Evolutionary conservation across 2,329 filamentous ascomycete genomes (phyloP).

Genomic region (Juglanconis oblonga): DNA sequence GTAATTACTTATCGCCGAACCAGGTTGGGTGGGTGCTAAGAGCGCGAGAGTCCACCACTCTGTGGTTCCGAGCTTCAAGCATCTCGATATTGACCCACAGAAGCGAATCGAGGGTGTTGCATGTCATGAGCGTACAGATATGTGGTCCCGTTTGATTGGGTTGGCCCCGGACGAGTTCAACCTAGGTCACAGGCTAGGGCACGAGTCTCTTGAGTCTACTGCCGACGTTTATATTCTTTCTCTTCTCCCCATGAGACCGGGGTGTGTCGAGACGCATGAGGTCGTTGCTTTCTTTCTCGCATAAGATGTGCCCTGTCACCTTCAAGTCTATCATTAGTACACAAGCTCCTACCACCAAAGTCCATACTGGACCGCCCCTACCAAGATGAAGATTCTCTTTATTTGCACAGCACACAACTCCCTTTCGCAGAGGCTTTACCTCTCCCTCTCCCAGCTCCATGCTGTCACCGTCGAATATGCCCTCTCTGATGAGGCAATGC

Average conservation of each 20-base stretch:
- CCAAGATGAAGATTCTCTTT: constrained; percentile 31
- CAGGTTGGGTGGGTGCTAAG: background rate
- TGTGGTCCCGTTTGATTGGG: background rate
- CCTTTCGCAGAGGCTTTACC: constrained; percentile 37
- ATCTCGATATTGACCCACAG: background rate
- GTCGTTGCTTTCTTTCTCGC: no score
- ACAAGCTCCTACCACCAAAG: background rate
- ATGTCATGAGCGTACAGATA: background rate
- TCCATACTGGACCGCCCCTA: background rate
- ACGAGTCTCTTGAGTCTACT: background rate
- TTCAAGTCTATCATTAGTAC: no score
- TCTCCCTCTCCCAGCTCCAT: constrained; percentile 33
- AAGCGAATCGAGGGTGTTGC: background rate
- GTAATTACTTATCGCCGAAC: background rate
- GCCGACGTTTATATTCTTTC: background rate
- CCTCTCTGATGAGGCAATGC: constrained; percentile 30
- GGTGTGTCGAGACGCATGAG: no score
- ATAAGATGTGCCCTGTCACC: no score
- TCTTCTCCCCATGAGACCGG: background rate
- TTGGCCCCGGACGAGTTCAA: background rate
- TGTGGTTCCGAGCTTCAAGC: background rate
- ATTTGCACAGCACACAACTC: constrained; percentile 45
- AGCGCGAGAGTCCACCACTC: background rate
- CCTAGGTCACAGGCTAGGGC: background rate
- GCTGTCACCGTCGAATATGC: constrained; percentile 39